Percentiles rank a stretch among this genome's conserved stretches.
Evolutionary conservation across 805 yeast genomes (phyloP).

Genomic region (Candida orba): DNA sequence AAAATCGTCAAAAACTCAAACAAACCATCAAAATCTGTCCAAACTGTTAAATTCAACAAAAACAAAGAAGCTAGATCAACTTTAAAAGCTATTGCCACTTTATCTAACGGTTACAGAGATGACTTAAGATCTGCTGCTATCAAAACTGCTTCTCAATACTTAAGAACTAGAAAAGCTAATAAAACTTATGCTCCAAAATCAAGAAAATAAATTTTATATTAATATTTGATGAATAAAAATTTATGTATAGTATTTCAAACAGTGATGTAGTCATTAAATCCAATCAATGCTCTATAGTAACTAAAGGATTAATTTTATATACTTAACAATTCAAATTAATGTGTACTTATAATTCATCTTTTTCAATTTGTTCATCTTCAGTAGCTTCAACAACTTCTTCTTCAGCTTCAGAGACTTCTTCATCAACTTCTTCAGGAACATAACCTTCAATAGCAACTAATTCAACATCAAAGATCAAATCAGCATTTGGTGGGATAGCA

Average conservation of each 20-base stretch:
- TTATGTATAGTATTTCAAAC: conserved; percentile 6
- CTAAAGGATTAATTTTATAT: background rate
- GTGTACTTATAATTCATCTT: background rate
- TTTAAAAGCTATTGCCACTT: conserved; percentile 39
- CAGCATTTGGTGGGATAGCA: conserved; percentile 72
- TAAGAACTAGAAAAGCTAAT: conserved; percentile 32
- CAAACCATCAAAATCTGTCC: conserved; percentile 38
- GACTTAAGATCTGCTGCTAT: conserved; percentile 43
- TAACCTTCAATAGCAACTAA: conserved; percentile 46
- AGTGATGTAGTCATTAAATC: too few species aligned
- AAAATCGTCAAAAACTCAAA: conserved; percentile 38
- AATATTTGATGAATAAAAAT: conserved; percentile 7
- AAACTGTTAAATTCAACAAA: conserved; percentile 32
- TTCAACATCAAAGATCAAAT: conserved; percentile 60
- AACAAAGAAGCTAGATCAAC: conserved; percentile 36
- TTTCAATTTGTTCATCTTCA: background rate
- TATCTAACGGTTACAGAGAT: conserved; percentile 39
- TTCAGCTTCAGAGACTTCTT: background rate
- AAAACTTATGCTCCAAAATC: conserved; percentile 26
- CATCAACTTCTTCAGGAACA: background rate
- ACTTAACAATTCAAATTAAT: background rate
- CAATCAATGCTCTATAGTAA: too few species aligned
- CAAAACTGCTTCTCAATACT: conserved; percentile 37
- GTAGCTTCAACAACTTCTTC: conserved; percentile 1
- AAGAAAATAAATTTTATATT: conserved; percentile 14